These are phyloP conservation scores for Eimeria maxima DNA, from an alignment of 169 alveolate genomes.

Conservation along the genomic window DNA sequence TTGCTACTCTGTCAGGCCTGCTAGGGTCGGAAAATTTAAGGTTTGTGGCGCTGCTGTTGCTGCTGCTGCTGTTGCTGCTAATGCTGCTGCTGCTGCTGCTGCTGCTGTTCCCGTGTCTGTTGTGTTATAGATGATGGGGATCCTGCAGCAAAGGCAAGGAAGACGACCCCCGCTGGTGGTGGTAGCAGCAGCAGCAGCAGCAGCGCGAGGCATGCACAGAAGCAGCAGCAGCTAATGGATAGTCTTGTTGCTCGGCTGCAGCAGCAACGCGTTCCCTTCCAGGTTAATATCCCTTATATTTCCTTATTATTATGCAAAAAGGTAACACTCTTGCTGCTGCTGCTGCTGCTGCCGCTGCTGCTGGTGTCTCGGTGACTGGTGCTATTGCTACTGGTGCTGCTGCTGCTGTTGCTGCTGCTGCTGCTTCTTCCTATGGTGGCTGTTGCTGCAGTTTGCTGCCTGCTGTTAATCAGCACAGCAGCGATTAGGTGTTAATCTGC, in stretches of 20 bases:
- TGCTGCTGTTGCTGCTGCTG: neutral
- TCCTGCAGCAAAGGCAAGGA: slow-evolving; percentile 17
- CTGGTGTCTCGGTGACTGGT: neutral
- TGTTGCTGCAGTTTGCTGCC: neutral
- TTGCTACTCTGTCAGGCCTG: neutral
- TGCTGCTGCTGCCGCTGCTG: neutral
- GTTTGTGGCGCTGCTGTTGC: too few relatives aligned
- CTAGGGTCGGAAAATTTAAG: neutral
- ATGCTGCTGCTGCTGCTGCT: neutral
- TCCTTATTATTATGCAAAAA: slow-evolving; percentile 65
- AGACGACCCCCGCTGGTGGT: neutral
- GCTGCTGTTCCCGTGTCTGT: neutral
- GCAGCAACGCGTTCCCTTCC: slow-evolving; percentile 66
- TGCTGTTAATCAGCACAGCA: neutral
- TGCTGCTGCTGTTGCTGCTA: slow-evolving; percentile 19
- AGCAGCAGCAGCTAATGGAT: slow-evolving; percentile 65
- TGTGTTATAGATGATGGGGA: slow-evolving; percentile 15
- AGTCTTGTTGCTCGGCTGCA: slow-evolving; percentile 49
- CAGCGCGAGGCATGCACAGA: neutral
- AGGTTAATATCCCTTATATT: slow-evolving; percentile 57
- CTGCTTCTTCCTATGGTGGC: neutral
- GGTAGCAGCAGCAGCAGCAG: slow-evolving; percentile 50
- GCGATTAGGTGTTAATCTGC: too few relatives aligned
- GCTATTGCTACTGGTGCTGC: neutral
- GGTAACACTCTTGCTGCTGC: too few relatives aligned